These are phyloP conservation scores for Conticribra guillardii DNA, from an alignment of 108 stramenopile species.

Conservation along the genomic window DNA sequence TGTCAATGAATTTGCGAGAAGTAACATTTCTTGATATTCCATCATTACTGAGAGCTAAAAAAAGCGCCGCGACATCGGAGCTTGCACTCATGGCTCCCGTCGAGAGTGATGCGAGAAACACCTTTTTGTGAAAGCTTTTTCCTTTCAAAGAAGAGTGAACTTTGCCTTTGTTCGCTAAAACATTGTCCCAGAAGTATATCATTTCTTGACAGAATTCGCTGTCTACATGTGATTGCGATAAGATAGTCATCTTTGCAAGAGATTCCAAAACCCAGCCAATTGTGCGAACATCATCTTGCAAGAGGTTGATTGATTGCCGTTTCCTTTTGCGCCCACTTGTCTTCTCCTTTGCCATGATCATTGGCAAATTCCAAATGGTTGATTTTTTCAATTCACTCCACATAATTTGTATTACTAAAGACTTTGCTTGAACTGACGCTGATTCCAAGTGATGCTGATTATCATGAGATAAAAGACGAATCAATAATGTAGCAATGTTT, in stretches of 20 bases:
- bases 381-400: constrained; percentile 25
- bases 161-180: constrained; percentile 11
- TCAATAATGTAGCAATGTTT: constrained; percentile 24
- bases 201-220: background rate
- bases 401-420: constrained; percentile 18
- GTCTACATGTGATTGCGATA: constrained; percentile 5
- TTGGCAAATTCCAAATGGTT: constrained; percentile 2
- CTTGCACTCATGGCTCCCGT: constrained; percentile 20
- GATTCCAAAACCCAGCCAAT: constrained; percentile 22
- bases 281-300: constrained; percentile 3
- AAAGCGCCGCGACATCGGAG: constrained; percentile 16
- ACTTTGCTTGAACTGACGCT: constrained; percentile 5
- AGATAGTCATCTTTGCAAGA: constrained; percentile 15
- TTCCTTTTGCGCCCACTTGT: constrained; percentile 20
- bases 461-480: constrained; percentile 25
- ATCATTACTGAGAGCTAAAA: constrained; percentile 2
- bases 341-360: background rate
- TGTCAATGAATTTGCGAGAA: constrained; percentile 13
- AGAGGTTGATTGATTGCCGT: background rate
- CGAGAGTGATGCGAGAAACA: constrained; percentile 15
- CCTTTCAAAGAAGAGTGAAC: background rate
- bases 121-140: constrained; percentile 1
- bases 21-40: background rate
- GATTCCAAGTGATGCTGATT: background rate
- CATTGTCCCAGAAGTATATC: constrained; percentile 27